These are phyloP conservation scores for Trichoderma polysporum DNA, from an alignment of 2,329 filamentous ascomycete species.

Conservation along the genomic window DNA sequence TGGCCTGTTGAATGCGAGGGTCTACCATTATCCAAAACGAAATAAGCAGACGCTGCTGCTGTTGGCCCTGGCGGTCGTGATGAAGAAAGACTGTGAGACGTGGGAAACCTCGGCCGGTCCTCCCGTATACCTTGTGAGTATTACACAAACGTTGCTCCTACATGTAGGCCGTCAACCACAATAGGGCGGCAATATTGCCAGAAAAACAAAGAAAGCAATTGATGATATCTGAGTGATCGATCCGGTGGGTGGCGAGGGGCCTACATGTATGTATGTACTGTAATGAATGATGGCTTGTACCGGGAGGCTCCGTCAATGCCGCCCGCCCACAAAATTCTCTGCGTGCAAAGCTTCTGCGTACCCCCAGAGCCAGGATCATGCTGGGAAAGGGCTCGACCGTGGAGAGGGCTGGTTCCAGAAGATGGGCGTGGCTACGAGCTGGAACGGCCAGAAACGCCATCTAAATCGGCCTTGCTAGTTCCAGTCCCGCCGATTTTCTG, in stretches of 20 bases:
- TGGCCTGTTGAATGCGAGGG: conserved; percentile 32
- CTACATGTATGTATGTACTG: neutral
- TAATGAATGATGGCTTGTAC: neutral
- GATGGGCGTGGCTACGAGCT: conserved; percentile 12
- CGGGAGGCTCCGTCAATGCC: neutral
- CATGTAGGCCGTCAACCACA: conserved; percentile 1
- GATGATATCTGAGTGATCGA: conserved; percentile 3
- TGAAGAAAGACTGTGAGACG: neutral
- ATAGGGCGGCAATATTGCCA: neutral
- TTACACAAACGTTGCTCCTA: neutral
- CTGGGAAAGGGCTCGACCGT: neutral
- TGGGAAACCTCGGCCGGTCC: neutral
- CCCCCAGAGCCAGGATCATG: conserved; percentile 5
- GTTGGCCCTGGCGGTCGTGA: neutral
- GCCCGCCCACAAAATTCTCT: conserved; percentile 7
- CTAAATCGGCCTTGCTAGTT: neutral
- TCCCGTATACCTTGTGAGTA: neutral
- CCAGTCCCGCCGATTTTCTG: neutral
- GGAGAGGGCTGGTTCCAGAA: neutral
- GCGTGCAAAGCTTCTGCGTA: neutral
- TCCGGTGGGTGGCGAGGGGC: conserved; percentile 6
- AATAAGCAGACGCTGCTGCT: neutral
- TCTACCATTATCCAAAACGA: conserved; percentile 27
- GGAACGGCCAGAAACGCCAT: neutral
- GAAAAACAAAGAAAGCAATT: neutral